Percentiles rank a stretch among this genome's conserved stretches.
phyloP scores from a whole-genome alignment of 345 rosid genomes.

The Rhodomyrtus tomentosa region DNA sequence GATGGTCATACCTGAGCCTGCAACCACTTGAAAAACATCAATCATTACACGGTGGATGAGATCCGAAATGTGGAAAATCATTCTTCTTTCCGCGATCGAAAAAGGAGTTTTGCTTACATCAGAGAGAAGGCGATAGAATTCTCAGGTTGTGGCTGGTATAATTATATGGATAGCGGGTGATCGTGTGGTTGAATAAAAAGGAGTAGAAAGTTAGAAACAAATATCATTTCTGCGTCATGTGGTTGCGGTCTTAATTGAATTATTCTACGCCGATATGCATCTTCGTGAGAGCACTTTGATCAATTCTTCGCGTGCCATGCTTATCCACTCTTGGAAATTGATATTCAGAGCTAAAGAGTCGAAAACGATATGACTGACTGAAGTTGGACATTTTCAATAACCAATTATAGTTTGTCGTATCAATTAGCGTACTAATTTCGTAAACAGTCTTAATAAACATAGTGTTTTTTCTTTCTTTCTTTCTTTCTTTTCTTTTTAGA shows the following conservation, averaged over 20 bases:
- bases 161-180: not conserved
- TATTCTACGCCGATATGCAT: not conserved
- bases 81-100: not conserved
- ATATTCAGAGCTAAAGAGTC: not conserved
- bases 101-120: not conserved
- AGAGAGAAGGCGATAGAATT: not conserved
- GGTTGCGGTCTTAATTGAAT: not conserved
- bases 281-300: not conserved
- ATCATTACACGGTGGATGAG: conserved; percentile 1
- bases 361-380: not conserved
- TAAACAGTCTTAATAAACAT: not conserved
- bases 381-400: not conserved
- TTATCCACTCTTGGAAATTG: not conserved
- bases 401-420: not conserved
- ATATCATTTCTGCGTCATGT: not conserved
- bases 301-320: not conserved
- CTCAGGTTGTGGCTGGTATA: not conserved
- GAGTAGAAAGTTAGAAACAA: not conserved
- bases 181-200: not conserved
- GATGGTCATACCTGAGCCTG: not conserved
- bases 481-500: not conserved
- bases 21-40: not conserved
- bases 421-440: not conserved
- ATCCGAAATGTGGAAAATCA: not conserved
- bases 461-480: not conserved